Conservation (phyloP, 2,329 filamentous ascomycete genomes). For the Zymoseptoria brevis region DNA sequence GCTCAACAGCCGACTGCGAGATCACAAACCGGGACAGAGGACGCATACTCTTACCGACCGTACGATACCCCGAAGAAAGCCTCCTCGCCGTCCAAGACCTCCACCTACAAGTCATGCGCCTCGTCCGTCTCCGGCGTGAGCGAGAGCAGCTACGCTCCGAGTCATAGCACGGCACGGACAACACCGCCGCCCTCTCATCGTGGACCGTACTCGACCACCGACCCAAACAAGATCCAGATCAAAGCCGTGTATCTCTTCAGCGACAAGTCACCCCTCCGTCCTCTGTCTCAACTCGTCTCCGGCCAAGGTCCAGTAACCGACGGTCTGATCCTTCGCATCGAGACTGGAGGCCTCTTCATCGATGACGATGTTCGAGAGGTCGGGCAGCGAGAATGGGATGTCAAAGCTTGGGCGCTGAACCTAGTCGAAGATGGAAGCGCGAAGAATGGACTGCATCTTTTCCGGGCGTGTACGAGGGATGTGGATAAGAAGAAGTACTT, state of each 20-base stretch:
- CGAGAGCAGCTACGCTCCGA: conserved; percentile 79
- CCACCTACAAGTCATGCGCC: conserved; percentile 39
- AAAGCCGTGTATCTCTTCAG: conserved; percentile 89
- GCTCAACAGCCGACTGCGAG: conserved; percentile 47
- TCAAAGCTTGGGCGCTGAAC: conserved; percentile 97
- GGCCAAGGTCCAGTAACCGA: conserved; percentile 82
- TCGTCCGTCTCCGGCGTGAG: conserved; percentile 52
- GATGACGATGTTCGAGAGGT: conserved; percentile 89
- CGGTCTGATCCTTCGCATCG: conserved; percentile 83
- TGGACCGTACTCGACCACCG: conserved; percentile 74
- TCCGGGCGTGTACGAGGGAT: conserved; percentile 52
- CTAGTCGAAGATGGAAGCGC: conserved; percentile 57
- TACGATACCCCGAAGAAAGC: conserved; percentile 22
- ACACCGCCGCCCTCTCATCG: conserved; percentile 71
- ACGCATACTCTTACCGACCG: conserved; percentile 40
- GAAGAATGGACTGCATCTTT: conserved; percentile 46
- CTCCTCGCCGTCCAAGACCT: conserved; percentile 26
- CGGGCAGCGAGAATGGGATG: conserved; percentile 95
- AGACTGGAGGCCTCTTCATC: conserved; percentile 90
- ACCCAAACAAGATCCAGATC: conserved; percentile 94
- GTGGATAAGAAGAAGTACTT: conserved; percentile 54
- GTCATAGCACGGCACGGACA: conserved; percentile 73
- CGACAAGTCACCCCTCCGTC: conserved; percentile 79
- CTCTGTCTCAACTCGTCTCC: conserved; percentile 79
- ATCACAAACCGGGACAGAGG: conserved; percentile 54